A percentile compares a stretch with the other conserved stretches of the same genome.
These are phyloP conservation scores for Lactarius indigo DNA, from an alignment of 768 basidiomycete species.

Conservation along the genomic window DNA sequence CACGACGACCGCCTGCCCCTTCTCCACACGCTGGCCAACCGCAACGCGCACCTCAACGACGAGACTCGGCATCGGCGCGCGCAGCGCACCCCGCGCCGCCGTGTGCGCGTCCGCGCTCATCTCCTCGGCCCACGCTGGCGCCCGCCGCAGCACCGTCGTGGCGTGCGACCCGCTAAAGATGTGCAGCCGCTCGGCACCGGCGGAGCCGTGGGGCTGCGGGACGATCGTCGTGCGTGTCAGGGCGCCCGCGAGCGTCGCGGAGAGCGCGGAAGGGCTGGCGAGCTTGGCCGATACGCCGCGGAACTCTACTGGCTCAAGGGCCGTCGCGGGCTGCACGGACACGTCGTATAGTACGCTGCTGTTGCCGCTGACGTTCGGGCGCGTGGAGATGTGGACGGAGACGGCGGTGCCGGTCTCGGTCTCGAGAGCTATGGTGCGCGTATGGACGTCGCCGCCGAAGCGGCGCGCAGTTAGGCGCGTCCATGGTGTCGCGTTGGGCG, in stretches of 20 bases:
- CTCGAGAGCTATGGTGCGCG: constrained; percentile 59
- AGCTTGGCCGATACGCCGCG: constrained; percentile 51
- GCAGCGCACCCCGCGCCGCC: constrained; percentile 59
- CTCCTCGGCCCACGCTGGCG: constrained; percentile 67
- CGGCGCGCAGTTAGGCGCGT: constrained; percentile 64
- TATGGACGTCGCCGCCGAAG: constrained; percentile 71
- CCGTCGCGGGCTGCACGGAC: constrained; percentile 39
- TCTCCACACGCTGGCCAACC: constrained; percentile 73
- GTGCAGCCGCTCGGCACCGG: constrained; percentile 67
- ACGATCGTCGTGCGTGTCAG: constrained; percentile 65
- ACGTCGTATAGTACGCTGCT: constrained; percentile 43
- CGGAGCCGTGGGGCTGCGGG: constrained; percentile 55
- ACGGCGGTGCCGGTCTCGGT: constrained; percentile 44
- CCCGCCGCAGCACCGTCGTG: constrained; percentile 61
- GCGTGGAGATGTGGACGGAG: constrained; percentile 45
- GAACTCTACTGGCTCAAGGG: constrained; percentile 37
- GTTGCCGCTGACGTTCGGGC: constrained; percentile 32
- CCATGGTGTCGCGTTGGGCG: constrained; percentile 54
- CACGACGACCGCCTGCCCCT: constrained; percentile 76
- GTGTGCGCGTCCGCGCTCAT: constrained; percentile 57
- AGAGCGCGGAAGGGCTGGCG: constrained; percentile 49
- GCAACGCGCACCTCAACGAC: constrained; percentile 85
- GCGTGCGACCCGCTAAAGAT: constrained; percentile 63
- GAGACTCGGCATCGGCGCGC: constrained; percentile 90
- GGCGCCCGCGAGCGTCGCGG: constrained; percentile 49